phyloP scores from a whole-genome alignment of 1,284 basidiomycete species.

The Irpex sp. region DNA sequence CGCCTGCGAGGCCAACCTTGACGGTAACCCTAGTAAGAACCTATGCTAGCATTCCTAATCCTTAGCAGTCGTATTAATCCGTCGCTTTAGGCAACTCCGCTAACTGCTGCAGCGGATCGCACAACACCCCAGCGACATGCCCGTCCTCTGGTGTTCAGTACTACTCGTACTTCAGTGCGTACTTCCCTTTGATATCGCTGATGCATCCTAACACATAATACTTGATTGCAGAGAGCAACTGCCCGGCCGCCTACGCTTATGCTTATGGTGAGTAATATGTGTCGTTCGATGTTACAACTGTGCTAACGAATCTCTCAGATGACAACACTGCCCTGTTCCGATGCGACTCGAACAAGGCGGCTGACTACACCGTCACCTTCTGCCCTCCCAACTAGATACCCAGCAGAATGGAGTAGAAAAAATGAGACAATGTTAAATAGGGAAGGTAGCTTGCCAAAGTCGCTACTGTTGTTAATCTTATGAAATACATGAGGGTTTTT shows the following conservation, averaged over 20 bases:
- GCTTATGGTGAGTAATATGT: constrained; percentile 32
- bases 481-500: background rate
- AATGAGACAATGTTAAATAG: background rate
- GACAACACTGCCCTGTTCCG: constrained; percentile 46
- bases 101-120: constrained; percentile 43
- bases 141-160: constrained; percentile 36
- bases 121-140: constrained; percentile 39
- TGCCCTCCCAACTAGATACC: constrained; percentile 33
- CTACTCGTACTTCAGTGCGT: constrained; percentile 46
- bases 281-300: background rate
- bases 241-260: constrained; percentile 46
- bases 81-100: constrained; percentile 26
- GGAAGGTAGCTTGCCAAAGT: background rate
- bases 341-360: constrained; percentile 31
- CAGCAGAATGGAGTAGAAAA: background rate
- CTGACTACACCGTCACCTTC: constrained; percentile 48
- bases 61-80: background rate
- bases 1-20: constrained; percentile 37
- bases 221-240: constrained; percentile 33
- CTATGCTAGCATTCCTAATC: background rate
- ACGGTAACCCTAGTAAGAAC: constrained; percentile 29
- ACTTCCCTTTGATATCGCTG: background rate
- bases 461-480: background rate
- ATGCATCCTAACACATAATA: background rate
- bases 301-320: constrained; percentile 17